phyloP scores from a whole-genome alignment of 2,329 filamentous ascomycete species.

The Colletotrichum sp. region DNA sequence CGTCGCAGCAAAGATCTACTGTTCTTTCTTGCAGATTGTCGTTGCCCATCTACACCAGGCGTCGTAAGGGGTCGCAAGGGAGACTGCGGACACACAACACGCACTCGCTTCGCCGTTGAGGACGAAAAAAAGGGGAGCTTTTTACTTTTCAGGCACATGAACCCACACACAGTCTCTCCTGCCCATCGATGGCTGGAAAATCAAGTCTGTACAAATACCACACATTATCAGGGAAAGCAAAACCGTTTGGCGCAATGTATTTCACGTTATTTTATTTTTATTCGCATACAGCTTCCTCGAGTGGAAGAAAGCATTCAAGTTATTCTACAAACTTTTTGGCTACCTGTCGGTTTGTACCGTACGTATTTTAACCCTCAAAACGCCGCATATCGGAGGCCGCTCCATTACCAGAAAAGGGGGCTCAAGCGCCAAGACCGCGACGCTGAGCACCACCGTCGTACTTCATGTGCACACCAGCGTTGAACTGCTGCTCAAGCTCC shows the following conservation, averaged over 20 bases:
- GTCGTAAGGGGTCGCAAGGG: neutral
- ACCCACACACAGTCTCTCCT: neutral
- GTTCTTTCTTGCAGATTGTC: neutral
- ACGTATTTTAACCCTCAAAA: neutral
- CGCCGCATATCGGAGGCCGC: slow-evolving; percentile 4
- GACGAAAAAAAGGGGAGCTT: neutral
- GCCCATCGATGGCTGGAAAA: neutral
- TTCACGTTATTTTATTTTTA: neutral
- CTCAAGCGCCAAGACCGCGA: slow-evolving; percentile 56
- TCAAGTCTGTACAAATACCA: slow-evolving; percentile 9
- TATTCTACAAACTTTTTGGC: slow-evolving; percentile 2
- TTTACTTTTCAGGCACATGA: slow-evolving; percentile 1
- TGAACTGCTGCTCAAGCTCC: slow-evolving; percentile 63
- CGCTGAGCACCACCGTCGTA: slow-evolving; percentile 53
- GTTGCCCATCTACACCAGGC: neutral
- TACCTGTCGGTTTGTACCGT: neutral
- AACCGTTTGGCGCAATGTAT: slow-evolving; percentile 2
- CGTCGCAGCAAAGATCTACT: neutral
- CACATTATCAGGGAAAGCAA: slow-evolving; percentile 3
- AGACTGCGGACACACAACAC: neutral
- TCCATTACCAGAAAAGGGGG: neutral
- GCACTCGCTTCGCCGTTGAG: neutral
- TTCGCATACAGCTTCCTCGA: neutral
- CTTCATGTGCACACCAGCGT: slow-evolving; percentile 62
- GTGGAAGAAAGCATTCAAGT: slow-evolving; percentile 1